Evolutionary conservation across 2,329 filamentous ascomycete species (phyloP).

Genomic region (Sclerotinia sclerotiorum): DNA sequence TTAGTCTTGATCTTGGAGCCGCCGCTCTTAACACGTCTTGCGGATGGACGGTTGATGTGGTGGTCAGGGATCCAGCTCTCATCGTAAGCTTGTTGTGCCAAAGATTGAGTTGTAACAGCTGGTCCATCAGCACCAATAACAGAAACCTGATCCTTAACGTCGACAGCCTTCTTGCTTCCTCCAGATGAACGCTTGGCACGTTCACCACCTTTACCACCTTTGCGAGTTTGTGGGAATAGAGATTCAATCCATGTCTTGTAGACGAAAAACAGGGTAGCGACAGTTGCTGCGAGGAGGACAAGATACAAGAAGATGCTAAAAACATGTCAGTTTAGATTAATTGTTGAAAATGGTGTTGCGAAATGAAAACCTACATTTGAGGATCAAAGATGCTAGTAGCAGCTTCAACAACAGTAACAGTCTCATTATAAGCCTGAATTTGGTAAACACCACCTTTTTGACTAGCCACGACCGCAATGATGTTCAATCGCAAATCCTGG

Average conservation of each 20-base stretch:
- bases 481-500: slow-evolving; percentile 77
- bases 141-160: slow-evolving; percentile 54
- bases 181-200: slow-evolving; percentile 58
- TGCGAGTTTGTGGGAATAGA: slow-evolving; percentile 89
- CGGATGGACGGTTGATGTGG: slow-evolving; percentile 83
- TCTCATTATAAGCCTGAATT: slow-evolving; percentile 75
- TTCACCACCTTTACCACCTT: slow-evolving; percentile 40
- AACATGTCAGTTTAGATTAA: slow-evolving; percentile 24
- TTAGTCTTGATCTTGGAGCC: slow-evolving; percentile 33
- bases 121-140: slow-evolving; percentile 59
- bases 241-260: slow-evolving; percentile 98
- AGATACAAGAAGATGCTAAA: slow-evolving; percentile 94
- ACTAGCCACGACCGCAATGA: slow-evolving; percentile 72
- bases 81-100: slow-evolving; percentile 39
- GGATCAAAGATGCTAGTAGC: slow-evolving; percentile 91
- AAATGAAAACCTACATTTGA: slow-evolving; percentile 61
- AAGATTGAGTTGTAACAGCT: slow-evolving; percentile 38
- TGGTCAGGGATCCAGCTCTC: slow-evolving; percentile 47
- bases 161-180: slow-evolving; percentile 67
- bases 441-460: slow-evolving; percentile 69
- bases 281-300: slow-evolving; percentile 77
- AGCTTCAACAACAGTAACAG: slow-evolving; percentile 83
- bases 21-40: slow-evolving; percentile 63
- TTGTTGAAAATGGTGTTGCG: neutral
- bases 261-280: slow-evolving; percentile 86